Conservation (phyloP, 1,284 basidiomycete genomes). For the Moniliophthora roreri region DNA sequence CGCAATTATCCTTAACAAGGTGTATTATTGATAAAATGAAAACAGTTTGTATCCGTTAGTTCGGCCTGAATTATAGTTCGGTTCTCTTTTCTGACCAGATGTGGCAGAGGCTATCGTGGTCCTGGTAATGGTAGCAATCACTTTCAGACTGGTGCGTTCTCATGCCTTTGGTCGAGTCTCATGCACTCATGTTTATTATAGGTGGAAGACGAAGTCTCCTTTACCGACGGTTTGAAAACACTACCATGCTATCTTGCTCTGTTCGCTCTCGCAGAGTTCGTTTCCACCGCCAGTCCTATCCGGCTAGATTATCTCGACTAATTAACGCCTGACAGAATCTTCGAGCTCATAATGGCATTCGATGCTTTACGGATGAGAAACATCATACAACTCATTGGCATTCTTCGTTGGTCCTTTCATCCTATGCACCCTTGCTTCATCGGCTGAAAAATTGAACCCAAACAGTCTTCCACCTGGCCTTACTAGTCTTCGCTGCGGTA, state of each 20-base stretch:
- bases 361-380: slow-evolving; percentile 76
- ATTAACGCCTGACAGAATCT: slow-evolving; percentile 44
- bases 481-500: not conserved
- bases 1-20: slow-evolving; percentile 1
- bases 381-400: slow-evolving; percentile 73
- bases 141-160: slow-evolving; percentile 45
- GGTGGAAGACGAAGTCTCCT: slow-evolving; percentile 55
- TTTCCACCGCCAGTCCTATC: slow-evolving; percentile 6
- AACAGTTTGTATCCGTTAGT: slow-evolving; percentile 48
- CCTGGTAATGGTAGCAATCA: slow-evolving; percentile 52
- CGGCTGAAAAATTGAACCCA: not conserved
- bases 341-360: slow-evolving; percentile 71
- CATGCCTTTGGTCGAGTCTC: slow-evolving; percentile 4
- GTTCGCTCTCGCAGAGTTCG: slow-evolving; percentile 78
- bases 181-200: slow-evolving; percentile 23
- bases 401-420: slow-evolving; percentile 53
- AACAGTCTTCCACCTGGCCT: not conserved
- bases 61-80: not conserved
- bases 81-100: slow-evolving; percentile 17
- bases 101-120: slow-evolving; percentile 45
- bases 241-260: slow-evolving; percentile 80
- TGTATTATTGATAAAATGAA: not conserved
- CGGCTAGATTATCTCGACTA: not conserved
- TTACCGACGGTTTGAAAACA: slow-evolving; percentile 53
- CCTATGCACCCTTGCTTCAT: not conserved